Evolutionary conservation across 805 yeast species (phyloP).

Genomic region (Cephaloascus fragrans): DNA sequence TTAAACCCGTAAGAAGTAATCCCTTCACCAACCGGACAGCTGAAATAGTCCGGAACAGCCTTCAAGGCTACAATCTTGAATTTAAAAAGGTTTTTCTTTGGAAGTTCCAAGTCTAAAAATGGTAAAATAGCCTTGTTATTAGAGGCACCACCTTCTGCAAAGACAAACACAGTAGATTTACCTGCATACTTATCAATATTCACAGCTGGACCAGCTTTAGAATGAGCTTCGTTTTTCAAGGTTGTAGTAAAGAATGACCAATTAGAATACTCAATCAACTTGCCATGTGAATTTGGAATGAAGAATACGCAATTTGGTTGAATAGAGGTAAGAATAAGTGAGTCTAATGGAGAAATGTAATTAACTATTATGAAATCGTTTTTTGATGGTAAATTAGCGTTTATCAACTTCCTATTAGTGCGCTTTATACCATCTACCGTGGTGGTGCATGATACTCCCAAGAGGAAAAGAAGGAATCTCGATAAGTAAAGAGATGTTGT

Average conservation of each 20-base stretch:
- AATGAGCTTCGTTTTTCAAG: conserved; percentile 7
- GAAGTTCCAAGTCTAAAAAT: conserved; percentile 22
- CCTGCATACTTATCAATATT: conserved; percentile 18
- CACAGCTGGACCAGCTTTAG: conserved; percentile 4
- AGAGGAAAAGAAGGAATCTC: conserved; percentile 8
- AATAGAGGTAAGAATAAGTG: conserved; percentile 22
- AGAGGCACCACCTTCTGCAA: conserved; percentile 79
- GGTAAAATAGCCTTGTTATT: conserved; percentile 73
- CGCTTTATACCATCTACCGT: conserved; percentile 41
- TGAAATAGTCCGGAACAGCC: conserved; percentile 21
- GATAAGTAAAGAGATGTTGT: conserved; percentile 7
- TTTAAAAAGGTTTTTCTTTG: conserved; percentile 7
- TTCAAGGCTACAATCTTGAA: conserved; percentile 28
- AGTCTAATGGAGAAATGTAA: conserved; percentile 51
- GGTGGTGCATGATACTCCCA: conserved; percentile 18
- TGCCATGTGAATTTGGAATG: conserved; percentile 28
- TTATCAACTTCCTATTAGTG: conserved; percentile 22
- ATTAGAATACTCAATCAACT: conserved; percentile 14
- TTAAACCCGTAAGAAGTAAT: conserved; percentile 13
- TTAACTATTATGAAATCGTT: conserved; percentile 49
- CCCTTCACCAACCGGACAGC: conserved; percentile 16
- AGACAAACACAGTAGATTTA: conserved; percentile 42
- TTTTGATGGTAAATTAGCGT: conserved; percentile 20
- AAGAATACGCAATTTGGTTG: conserved; percentile 21
- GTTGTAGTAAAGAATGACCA: conserved; percentile 18